A percentile compares a stretch with the other conserved stretches of the same genome.
Conservation (phyloP, 768 basidiomycete genomes). For the Auricularia cornea region DNA sequence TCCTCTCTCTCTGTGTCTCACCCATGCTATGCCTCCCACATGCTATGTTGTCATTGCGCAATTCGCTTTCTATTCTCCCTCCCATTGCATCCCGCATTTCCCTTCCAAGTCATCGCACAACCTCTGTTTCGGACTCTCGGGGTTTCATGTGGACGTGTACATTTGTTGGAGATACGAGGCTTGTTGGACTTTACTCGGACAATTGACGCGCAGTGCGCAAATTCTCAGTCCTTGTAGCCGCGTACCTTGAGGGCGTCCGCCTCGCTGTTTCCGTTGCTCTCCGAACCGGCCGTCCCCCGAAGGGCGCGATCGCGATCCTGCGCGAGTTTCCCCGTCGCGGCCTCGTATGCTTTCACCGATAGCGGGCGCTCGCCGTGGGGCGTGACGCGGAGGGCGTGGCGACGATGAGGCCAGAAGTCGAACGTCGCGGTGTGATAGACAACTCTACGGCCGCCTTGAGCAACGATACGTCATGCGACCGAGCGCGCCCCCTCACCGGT, state of each 20-base stretch:
- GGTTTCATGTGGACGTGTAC: no score
- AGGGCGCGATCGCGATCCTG: slow-evolving; percentile 42
- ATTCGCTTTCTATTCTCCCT: no score
- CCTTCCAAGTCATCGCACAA: no score
- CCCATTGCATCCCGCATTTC: no score
- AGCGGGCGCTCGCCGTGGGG: slow-evolving; percentile 72
- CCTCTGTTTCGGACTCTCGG: no score
- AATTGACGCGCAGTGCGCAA: no score
- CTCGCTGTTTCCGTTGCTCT: not conserved
- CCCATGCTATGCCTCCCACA: no score
- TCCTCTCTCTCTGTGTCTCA: no score
- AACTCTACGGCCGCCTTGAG: slow-evolving; percentile 30
- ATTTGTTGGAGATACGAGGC: no score
- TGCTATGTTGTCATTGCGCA: no score
- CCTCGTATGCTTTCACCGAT: slow-evolving; percentile 67
- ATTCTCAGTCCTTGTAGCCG: not conserved
- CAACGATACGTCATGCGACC: not conserved
- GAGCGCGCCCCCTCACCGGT: slow-evolving; percentile 43
- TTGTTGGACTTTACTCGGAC: no score
- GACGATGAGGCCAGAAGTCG: slow-evolving; percentile 69
- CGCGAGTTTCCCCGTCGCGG: slow-evolving; percentile 52
- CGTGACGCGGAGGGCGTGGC: slow-evolving; percentile 74
- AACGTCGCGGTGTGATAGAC: slow-evolving; percentile 75
- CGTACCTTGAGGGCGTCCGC: not conserved
- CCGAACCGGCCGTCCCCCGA: not conserved